Base-by-base conservation (phyloP, 164 flowering plant species). In the Amborella trichopoda region DNA sequence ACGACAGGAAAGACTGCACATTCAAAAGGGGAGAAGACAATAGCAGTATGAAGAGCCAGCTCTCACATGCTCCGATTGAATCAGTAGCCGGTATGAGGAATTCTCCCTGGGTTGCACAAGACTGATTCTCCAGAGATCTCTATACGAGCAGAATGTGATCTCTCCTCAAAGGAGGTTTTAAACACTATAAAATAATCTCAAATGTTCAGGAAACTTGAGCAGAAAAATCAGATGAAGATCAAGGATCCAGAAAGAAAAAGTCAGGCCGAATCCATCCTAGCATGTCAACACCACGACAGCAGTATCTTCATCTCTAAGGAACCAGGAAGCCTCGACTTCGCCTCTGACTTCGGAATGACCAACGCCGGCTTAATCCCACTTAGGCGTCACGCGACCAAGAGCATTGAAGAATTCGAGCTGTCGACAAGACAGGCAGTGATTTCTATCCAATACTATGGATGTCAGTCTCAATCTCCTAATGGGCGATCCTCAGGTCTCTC, bases 401-500 rank as follows among this genome's bases (percentile, higher is more conserved):
- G 34, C 34, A 30, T 30, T 30, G 34, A 30, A 30, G 34, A 30
- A 30, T 30, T 30, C 34, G 34, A 30, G 34, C 34, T 30, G 34
- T 30, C 34, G 34, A 30, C 34, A 30, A 30, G 34, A 30, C 34
- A 30, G 34, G 34, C 34, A 30, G 34, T 30, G 34, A 30, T 30
- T 30, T 30, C 34, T 30, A 30, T 30, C 34, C 34, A 30, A 30
- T 30, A 30, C 34, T 30, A 30, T 13, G 34, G 34, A 30, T 30
- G 34, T 30, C 34, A 30, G 34, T 30, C 6, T 30, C 6, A 30
- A 30, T 30, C 34, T 30, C 34, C 34, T 30, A 30, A 30, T 30
- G 34, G 34, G 34, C 34, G 34, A 30, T 30, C 34, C 34, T 30
- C 34, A 30, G 34, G 34, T 30, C 34, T 30, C 34, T 30, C 34